A percentile compares a stretch with the other conserved stretches of the same genome.
Evolutionary conservation across 345 rosid species (phyloP).

Genomic region (Iberis pinnata): DNA sequence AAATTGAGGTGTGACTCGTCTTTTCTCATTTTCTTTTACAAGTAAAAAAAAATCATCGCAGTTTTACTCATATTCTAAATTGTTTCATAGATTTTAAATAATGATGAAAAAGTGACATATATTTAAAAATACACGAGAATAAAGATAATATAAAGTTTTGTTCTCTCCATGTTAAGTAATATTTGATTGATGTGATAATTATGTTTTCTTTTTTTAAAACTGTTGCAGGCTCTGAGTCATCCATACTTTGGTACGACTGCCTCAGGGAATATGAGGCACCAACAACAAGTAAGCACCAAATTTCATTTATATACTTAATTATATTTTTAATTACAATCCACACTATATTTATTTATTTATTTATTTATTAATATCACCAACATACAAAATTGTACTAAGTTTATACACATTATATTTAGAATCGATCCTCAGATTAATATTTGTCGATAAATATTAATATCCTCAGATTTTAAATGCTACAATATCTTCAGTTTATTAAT

Average conservation of each 20-base stretch:
- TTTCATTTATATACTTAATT: not conserved
- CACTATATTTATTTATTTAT: no score
- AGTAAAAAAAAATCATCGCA: no score
- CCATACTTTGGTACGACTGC: constrained; percentile 78
- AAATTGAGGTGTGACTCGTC: constrained; percentile 73
- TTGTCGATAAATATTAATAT: no score
- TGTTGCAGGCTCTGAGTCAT: constrained; percentile 80
- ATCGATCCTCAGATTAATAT: no score
- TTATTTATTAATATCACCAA: no score
- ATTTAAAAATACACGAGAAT: not conserved
- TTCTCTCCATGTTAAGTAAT: constrained; percentile 25
- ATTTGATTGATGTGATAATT: constrained; percentile 25
- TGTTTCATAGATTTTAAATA: not conserved
- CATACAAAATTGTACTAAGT: no score
- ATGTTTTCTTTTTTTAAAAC: constrained; percentile 3
- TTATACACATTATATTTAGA: no score
- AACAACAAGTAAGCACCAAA: constrained; percentile 54
- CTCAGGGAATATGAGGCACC: constrained; percentile 56
- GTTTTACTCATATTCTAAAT: no score
- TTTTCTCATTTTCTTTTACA: no score
- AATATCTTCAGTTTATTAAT: no score
- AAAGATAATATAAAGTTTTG: constrained; percentile 22
- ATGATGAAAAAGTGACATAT: not conserved
- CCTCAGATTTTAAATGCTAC: no score
- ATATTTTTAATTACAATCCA: no score